A percentile compares a stretch with the other conserved stretches of the same genome.
Conservation (phyloP, 305 asterid genomes). For the Solanum hybrid region DNA sequence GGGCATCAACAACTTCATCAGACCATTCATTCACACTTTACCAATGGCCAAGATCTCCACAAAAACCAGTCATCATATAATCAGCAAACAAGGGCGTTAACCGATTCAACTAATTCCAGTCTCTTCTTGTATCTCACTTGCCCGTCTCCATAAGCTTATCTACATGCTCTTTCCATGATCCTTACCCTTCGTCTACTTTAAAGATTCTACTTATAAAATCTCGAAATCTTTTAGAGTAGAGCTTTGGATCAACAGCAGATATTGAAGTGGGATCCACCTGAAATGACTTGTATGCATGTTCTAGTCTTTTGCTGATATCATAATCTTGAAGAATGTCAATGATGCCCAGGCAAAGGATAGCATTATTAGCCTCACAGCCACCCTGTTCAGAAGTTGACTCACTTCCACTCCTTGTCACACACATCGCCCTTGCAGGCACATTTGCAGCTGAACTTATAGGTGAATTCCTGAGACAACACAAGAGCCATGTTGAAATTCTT, state of each 20-base stretch:
- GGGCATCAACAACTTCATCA: background rate
- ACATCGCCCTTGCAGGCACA: constrained; percentile 8
- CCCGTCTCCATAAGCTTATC: background rate
- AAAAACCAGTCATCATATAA: constrained; percentile 1
- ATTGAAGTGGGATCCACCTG: constrained; percentile 59
- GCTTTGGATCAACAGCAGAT: constrained; percentile 76
- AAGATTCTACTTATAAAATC: constrained; percentile 58
- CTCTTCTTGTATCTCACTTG: constrained; percentile 10
- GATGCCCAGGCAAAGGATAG: constrained; percentile 67
- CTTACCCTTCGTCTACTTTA: constrained; percentile 27
- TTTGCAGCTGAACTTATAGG: background rate
- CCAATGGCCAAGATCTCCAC: background rate
- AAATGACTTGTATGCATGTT: constrained; percentile 67
- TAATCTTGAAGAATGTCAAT: constrained; percentile 73
- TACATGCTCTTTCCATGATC: background rate
- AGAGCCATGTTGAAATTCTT: background rate
- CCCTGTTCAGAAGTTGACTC: constrained; percentile 10
- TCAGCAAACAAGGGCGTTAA: background rate
- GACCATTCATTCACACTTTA: background rate
- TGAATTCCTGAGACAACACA: constrained; percentile 1
- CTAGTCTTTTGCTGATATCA: constrained; percentile 73
- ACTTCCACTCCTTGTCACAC: background rate
- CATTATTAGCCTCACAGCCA: constrained; percentile 45
- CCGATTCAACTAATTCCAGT: background rate
- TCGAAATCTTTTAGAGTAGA: constrained; percentile 60